A percentile compares a stretch with the other conserved stretches of the same genome.
Conservation (phyloP, 2,329 filamentous ascomycete genomes). For the Didymella sp. region DNA sequence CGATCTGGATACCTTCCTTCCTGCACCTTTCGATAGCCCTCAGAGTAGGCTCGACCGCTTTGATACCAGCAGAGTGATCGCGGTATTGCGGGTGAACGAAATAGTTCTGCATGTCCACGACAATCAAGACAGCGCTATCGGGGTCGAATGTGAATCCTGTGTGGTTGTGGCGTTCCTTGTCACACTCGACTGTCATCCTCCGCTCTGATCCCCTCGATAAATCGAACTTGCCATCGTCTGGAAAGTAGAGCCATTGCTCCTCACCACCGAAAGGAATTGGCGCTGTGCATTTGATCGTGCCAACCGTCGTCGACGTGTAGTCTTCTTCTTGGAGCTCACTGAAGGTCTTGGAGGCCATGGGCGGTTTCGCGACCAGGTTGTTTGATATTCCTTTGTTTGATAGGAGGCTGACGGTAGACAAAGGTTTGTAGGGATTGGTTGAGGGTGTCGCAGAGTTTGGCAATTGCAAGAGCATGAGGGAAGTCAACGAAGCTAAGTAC, state of each 20-base stretch:
- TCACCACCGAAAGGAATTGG: constrained; percentile 53
- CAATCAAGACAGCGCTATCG: constrained; percentile 48
- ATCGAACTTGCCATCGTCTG: constrained; percentile 52
- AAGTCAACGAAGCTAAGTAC: constrained; percentile 2
- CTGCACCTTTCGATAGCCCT: constrained; percentile 51
- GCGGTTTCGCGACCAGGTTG: background rate
- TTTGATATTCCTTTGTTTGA: background rate
- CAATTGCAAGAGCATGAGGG: constrained; percentile 4
- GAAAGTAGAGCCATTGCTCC: constrained; percentile 52
- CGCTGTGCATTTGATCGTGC: constrained; percentile 47
- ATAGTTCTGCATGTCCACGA: constrained; percentile 56
- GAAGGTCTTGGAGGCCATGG: constrained; percentile 22
- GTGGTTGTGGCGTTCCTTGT: constrained; percentile 51
- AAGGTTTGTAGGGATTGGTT: constrained; percentile 3
- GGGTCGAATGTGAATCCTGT: constrained; percentile 53
- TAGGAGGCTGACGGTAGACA: background rate
- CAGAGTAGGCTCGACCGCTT: constrained; percentile 47
- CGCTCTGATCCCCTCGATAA: constrained; percentile 48
- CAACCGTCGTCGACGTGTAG: constrained; percentile 25
- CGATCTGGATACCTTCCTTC: constrained; percentile 50
- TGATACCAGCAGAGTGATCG: constrained; percentile 39
- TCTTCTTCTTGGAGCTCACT: constrained; percentile 22
- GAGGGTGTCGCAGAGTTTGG: background rate
- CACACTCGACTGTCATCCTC: constrained; percentile 51
- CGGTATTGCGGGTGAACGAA: constrained; percentile 47